These are phyloP conservation scores for Lactuca saligna DNA, from an alignment of 129 eudicot genomes.

Conservation along the genomic window DNA sequence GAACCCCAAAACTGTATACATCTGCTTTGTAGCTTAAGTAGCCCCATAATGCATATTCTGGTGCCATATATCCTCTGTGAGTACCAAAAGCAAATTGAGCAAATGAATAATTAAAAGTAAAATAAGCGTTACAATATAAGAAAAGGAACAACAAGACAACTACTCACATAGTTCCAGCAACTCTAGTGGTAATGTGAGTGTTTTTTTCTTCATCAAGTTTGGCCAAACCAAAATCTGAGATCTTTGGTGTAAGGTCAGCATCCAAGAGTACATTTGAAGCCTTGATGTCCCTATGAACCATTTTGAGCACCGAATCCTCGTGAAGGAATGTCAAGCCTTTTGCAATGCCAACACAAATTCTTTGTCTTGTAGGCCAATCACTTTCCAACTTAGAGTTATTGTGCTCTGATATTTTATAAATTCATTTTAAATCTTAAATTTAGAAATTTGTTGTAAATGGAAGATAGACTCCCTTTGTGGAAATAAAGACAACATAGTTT, in stretches of 20 bases:
- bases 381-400: slow-evolving; percentile 30
- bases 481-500: no score
- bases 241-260: slow-evolving; percentile 49
- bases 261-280: slow-evolving; percentile 56
- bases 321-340: no score
- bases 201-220: slow-evolving; percentile 61
- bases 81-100: neutral
- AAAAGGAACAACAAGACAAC: neutral
- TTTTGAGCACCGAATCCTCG: no score
- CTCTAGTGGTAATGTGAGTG: slow-evolving; percentile 54
- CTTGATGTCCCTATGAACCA: no score
- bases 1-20: no score
- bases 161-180: slow-evolving; percentile 74
- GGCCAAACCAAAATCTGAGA: slow-evolving; percentile 74
- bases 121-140: neutral
- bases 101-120: neutral
- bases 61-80: slow-evolving; percentile 37
- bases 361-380: slow-evolving; percentile 62
- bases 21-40: no score
- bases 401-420: slow-evolving; percentile 24
- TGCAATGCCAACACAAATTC: neutral
- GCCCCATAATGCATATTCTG: no score
- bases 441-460: neutral
- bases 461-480: neutral
- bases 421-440: neutral